Evolutionary conservation across 2,329 filamentous ascomycete genomes (phyloP).

Genomic region (Aureobasidium zeae): DNA sequence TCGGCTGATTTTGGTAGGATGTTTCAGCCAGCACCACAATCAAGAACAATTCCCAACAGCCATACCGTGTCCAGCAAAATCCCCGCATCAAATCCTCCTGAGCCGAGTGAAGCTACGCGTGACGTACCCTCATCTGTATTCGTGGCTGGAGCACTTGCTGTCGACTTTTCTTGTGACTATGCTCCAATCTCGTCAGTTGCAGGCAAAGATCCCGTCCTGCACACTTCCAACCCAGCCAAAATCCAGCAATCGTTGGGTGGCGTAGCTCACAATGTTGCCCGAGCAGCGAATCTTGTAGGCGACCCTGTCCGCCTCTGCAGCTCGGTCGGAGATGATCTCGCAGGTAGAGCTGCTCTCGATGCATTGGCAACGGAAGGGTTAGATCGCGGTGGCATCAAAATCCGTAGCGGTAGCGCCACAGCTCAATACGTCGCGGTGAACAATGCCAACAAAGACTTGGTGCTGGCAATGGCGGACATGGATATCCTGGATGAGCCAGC

Average conservation of each 20-base stretch:
- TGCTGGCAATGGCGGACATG: slow-evolving; percentile 97
- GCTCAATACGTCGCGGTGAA: slow-evolving; percentile 91
- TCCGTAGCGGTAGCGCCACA: slow-evolving; percentile 52
- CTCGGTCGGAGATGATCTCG: slow-evolving; percentile 68
- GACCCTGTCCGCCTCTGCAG: slow-evolving; percentile 65
- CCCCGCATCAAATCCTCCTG: slow-evolving; percentile 8
- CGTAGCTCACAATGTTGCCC: slow-evolving; percentile 84
- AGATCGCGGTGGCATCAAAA: slow-evolving; percentile 52
- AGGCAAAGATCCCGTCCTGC: slow-evolving; percentile 42
- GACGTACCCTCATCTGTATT: slow-evolving; percentile 52
- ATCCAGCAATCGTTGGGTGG: slow-evolving; percentile 82
- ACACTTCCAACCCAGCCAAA: slow-evolving; percentile 77
- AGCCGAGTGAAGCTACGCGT: neutral
- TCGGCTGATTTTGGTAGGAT: slow-evolving; percentile 11
- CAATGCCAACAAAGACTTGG: slow-evolving; percentile 68
- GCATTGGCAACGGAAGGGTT: slow-evolving; percentile 57
- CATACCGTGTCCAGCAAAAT: slow-evolving; percentile 18
- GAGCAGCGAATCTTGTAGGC: slow-evolving; percentile 65
- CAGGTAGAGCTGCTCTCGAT: slow-evolving; percentile 63
- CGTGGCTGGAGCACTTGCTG: slow-evolving; percentile 80
- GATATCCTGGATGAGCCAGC: slow-evolving; percentile 52
- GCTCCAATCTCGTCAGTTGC: slow-evolving; percentile 37
- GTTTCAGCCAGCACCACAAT: slow-evolving; percentile 12
- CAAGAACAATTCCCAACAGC: slow-evolving; percentile 1
- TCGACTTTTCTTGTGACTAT: slow-evolving; percentile 82